Evolutionary conservation across 768 basidiomycete species (phyloP), one percentile per base, ranked within the genome.

Genomic region (Pleurotus platypus): DNA sequence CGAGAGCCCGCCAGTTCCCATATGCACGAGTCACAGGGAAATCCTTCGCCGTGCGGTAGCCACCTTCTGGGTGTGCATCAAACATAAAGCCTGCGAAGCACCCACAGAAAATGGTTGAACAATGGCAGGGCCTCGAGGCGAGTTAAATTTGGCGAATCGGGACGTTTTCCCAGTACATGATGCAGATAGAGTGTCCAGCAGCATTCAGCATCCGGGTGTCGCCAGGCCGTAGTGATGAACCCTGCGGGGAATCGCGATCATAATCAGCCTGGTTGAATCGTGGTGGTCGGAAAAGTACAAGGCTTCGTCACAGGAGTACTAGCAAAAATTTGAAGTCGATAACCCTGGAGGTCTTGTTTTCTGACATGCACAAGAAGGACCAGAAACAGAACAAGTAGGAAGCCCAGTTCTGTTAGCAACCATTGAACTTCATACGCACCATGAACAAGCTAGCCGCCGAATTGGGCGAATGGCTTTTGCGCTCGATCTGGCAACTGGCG

Each of bases 361-460:
- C 51, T 40, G 39, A 40, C 51, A 54, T 42, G 51, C 13, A 54
- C 51, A 54, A 54, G 51, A 24, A 24, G 51, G 24, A 54, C 51
- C 51, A 22, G 39, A 54, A 27, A 42, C 51, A 54, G 51, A 54
- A 54, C 51, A 54, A 54, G 27, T 38, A 54, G 51, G 51, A 54
- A 54, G 51, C 51, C 51, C 15, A 54, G 51, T 54, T 54, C 37
- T 54, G 51, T 12, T 54, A 42, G 51, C 51, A 54, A 54, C 51
- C 37, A 54, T 37, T 22, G 39, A 54, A 42, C 37, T 54, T 22
- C 42, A 18, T 54, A 38, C 51, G 18, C 37, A 54, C 51, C 51
- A 39, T 24, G 51, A 54, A 54, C 51, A 54, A 54, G 42, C 51
- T 15, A 54, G 51, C 51, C n/a, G 4, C 51, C 51, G 11, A 40